Evolutionary conservation across 805 yeast genomes (phyloP), one percentile per base, ranked within the genome.

Genomic region (Limtongozyma cylindracea): DNA sequence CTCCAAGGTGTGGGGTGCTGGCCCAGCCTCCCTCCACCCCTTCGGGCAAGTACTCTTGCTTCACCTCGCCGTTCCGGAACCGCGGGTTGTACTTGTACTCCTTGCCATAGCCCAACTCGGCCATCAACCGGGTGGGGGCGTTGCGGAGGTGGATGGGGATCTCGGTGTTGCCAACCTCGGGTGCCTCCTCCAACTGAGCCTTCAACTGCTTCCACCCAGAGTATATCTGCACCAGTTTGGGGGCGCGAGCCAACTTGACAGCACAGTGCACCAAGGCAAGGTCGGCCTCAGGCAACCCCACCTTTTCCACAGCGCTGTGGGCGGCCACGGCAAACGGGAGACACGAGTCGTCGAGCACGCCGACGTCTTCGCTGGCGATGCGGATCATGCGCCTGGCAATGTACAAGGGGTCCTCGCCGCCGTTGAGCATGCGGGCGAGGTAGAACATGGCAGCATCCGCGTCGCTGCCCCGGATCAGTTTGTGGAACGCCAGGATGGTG

Each of bases 221-320:
- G n/a, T n/a, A n/a, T n/a, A n/a, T n/a, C 27, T 67, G 74, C n/a
- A 82, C 63, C 7, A 91, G 72, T 41, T 88, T 88, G 0, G 67
- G 64, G 0, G 95, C 91, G 24, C 63, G 46, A 0, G 95, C 91
- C 12, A 88, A 48, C 32, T 82, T 74, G n/a, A 73, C 78, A 1
- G 91, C 82, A 43, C 94, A 80, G 33, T 88, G 96, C 0, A 80
- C 96, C 19, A 88, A 45, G 5, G 78, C 66, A 12, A 76, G 53
- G 38, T 82, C 92, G 3, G 88, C 84, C 36, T 88, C 98, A 0
- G 98, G 98, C 58, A 88, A 52, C 0, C 98, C 99, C 11, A 88
- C 59, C 41, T 73, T 74, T 47, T 77, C 80, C 3, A 76, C 69
- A 0, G 95, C 78, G 19, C 77, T 76, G 39, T 74, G 76, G 0